Evolutionary conservation across 1,139 yeast species (phyloP).

Genomic region (Yamadazyma songkhlaensis): DNA sequence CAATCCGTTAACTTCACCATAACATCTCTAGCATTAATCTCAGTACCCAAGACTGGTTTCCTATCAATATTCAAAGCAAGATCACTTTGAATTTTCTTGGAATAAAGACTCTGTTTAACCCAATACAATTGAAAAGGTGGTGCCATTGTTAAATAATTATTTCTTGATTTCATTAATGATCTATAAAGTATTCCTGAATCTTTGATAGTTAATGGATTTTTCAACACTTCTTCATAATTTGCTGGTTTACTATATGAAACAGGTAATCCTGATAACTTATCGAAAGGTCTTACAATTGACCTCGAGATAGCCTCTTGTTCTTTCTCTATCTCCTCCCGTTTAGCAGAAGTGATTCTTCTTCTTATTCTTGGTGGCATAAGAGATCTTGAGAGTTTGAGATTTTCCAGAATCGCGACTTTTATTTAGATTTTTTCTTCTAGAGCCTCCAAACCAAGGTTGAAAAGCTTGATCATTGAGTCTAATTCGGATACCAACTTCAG

Average conservation of each 20-base stretch:
- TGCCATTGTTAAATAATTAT: conserved; percentile 63
- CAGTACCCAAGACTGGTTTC: conserved; percentile 42
- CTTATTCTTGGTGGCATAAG: conserved; percentile 38
- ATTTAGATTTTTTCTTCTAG: conserved; percentile 29
- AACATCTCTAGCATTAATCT: conserved; percentile 68
- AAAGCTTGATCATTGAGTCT: conserved; percentile 38
- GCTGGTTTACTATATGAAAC: conserved; percentile 64
- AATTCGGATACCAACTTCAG: conserved; percentile 35
- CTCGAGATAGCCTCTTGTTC: conserved; percentile 44
- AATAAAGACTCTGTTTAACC: conserved; percentile 59
- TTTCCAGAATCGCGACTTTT: background rate
- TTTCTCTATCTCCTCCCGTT: conserved; percentile 47
- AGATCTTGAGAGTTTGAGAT: too few relatives aligned
- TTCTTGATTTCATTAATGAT: conserved; percentile 73
- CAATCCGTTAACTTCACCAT: conserved; percentile 90
- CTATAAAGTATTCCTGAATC: conserved; percentile 73
- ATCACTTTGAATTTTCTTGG: conserved; percentile 23
- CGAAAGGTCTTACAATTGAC: conserved; percentile 60
- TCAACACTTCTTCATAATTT: conserved; percentile 46
- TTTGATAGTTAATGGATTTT: conserved; percentile 64
- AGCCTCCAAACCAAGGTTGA: conserved; percentile 41
- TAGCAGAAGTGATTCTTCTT: conserved; percentile 46
- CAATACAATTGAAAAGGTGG: conserved; percentile 80
- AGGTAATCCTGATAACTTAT: conserved; percentile 68
- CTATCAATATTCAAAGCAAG: conserved; percentile 27